These are phyloP conservation scores for Starmerella asiatica DNA, from an alignment of 805 yeast species.

Conservation along the genomic window DNA sequence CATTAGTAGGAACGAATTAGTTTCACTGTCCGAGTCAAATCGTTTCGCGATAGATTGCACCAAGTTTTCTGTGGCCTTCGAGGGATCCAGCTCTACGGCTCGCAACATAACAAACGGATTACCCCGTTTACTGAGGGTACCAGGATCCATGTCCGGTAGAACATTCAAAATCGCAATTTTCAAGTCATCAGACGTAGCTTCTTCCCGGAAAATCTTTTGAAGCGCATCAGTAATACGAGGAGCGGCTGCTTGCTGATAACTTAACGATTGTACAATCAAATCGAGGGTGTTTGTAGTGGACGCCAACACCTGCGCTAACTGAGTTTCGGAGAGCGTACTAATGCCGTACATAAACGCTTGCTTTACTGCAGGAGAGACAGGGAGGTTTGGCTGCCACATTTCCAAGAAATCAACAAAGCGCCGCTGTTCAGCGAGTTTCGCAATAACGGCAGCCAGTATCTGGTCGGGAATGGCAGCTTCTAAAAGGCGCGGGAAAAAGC, in stretches of 20 bases:
- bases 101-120: constrained; percentile 1
- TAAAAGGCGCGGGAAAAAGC: neutral
- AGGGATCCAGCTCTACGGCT: neutral
- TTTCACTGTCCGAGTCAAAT: neutral
- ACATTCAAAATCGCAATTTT: constrained; percentile 4
- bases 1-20: constrained; percentile 1
- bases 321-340: constrained; percentile 11
- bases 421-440: constrained; percentile 4
- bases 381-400: constrained; percentile 1
- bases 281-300: neutral
- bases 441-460: constrained; percentile 1
- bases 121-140: neutral
- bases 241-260: constrained; percentile 1
- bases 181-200: neutral
- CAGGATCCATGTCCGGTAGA: neutral
- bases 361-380: neutral
- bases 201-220: neutral
- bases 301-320: constrained; percentile 10
- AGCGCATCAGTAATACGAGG: neutral
- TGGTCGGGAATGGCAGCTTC: neutral
- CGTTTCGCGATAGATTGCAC: neutral
- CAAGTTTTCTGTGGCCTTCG: neutral
- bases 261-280: constrained; percentile 1
- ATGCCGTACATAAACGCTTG: constrained; percentile 2
- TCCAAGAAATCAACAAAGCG: constrained; percentile 2